Evolutionary conservation across 331 rosid genomes (phyloP), one percentile per base, ranked within the genome.

Genomic region (Rhamnella rubrinervis): DNA sequence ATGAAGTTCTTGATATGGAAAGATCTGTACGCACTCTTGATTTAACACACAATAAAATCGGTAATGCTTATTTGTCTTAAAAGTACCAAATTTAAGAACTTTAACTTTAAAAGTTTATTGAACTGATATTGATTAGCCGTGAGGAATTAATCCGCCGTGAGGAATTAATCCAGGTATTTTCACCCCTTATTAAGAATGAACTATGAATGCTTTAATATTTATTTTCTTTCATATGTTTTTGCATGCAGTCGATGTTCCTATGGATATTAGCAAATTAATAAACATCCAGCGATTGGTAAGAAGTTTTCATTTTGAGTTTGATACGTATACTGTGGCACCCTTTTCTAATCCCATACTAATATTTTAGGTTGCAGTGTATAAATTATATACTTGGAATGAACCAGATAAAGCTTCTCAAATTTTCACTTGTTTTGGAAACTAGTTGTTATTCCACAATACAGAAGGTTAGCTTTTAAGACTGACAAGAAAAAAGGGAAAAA

Each of bases 201-300:
- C 55, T 62, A 26, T 26, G 14, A 67, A 28, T 78, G 55, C 51
- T 56, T 51, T 50, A 7, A 47, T 21, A 57, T 37, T 31, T 41
- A 23, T 28, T 12, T 10, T 38, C 19, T 58, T 67, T n/a, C 11
- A 44, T 28, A 12, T 2, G 49, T 56, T 62, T 47, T 35, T 38
- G 55, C 10, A 23, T 87, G 91, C 91, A 89, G 99, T 79, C 74
- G 97, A 89, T 63, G 79, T 95, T 80, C 99, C 99, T 1, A 8
- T 80, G 84, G 97, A 91, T 62, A 80, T 87, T 69, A 79, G 83
- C 87, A 91, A 91, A 81, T 82, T 95, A 75, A 74, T 75, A 59
- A 91, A 91, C 83, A 71, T 89, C 91, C 97, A 95, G 74, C 83
- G 88, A 67, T 62, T 95, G 95, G 97, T 95, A 87, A 78, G 90